Percentiles rank a stretch among this genome's conserved stretches.
Conservation (phyloP, 176 grass and related monocot genomes). For the Zoysia pacifica region DNA sequence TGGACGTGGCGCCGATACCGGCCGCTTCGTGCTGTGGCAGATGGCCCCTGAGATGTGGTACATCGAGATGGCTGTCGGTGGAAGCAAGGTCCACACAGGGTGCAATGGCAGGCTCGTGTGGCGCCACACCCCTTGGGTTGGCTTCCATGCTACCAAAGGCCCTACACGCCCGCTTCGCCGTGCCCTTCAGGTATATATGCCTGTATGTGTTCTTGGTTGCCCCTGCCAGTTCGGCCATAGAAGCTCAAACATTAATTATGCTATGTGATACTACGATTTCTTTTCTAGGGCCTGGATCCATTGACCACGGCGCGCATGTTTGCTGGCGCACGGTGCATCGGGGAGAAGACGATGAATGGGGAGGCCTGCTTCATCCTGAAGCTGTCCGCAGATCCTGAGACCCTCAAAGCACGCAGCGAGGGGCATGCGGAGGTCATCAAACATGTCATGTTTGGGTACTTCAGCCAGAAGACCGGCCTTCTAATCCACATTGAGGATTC, state of each 20-base stretch:
- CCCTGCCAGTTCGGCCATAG: not conserved
- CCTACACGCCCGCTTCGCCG: constrained; percentile 71
- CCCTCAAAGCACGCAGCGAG: constrained; percentile 55
- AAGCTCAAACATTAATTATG: constrained; percentile 25
- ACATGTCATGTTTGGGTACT: constrained; percentile 71
- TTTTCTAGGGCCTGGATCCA: constrained; percentile 71
- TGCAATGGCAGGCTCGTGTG: constrained; percentile 71
- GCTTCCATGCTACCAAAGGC: constrained; percentile 60
- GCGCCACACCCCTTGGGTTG: constrained; percentile 65
- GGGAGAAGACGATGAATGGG: constrained; percentile 68
- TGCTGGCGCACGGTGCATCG: constrained; percentile 63
- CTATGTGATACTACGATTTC: not conserved
- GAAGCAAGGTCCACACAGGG: constrained; percentile 68
- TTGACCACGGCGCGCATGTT: constrained; percentile 61
- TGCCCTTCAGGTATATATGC: constrained; percentile 56
- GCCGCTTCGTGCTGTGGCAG: constrained; percentile 77
- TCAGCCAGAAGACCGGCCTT: constrained; percentile 77
- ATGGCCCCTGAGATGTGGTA: constrained; percentile 79
- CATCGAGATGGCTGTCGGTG: constrained; percentile 66
- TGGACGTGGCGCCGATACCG: constrained; percentile 41
- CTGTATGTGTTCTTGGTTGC: not conserved
- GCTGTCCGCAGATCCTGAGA: constrained; percentile 50
- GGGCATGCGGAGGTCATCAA: constrained; percentile 66
- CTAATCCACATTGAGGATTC: constrained; percentile 79
- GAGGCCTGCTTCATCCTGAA: constrained; percentile 85